Evolutionary conservation across 192 early-diverging fungal genomes (phyloP).

Genomic region (Chytriomyces hyalinus): DNA sequence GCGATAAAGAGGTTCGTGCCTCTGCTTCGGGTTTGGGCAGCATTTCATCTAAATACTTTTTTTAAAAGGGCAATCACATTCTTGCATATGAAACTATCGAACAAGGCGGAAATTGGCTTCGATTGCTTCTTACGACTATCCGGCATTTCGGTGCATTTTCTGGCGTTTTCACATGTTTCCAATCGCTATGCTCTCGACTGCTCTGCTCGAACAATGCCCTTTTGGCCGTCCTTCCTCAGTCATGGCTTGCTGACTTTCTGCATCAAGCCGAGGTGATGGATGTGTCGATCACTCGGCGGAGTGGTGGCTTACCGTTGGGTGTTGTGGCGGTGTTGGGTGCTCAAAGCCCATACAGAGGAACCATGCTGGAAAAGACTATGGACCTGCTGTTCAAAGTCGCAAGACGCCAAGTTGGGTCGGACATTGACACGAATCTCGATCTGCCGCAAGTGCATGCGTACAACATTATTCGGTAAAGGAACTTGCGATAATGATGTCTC

Average conservation of each 20-base stretch:
- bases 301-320: conserved; percentile 86
- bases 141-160: conserved; percentile 93
- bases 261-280: conserved; percentile 68
- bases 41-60: neutral
- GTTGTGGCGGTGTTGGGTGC: conserved; percentile 82
- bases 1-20: conserved; percentile 9
- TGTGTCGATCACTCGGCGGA: conserved; percentile 91
- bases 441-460: conserved; percentile 92
- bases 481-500: neutral
- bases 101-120: conserved; percentile 52
- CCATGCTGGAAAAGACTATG: conserved; percentile 71
- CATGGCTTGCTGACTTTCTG: conserved; percentile 84
- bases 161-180: conserved; percentile 81
- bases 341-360: conserved; percentile 62
- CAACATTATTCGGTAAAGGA: conserved; percentile 74
- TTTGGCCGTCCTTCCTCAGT: conserved; percentile 61
- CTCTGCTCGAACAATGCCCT: conserved; percentile 58
- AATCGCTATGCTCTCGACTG: conserved; percentile 71
- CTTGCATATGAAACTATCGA: conserved; percentile 42
- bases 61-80: neutral
- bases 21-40: neutral
- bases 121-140: conserved; percentile 69
- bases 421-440: conserved; percentile 73
- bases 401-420: conserved; percentile 36
- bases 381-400: conserved; percentile 73